These are phyloP conservation scores for Clohesyomyces aquaticus DNA, from an alignment of 495 filamentous ascomycete genomes.

Conservation along the genomic window DNA sequence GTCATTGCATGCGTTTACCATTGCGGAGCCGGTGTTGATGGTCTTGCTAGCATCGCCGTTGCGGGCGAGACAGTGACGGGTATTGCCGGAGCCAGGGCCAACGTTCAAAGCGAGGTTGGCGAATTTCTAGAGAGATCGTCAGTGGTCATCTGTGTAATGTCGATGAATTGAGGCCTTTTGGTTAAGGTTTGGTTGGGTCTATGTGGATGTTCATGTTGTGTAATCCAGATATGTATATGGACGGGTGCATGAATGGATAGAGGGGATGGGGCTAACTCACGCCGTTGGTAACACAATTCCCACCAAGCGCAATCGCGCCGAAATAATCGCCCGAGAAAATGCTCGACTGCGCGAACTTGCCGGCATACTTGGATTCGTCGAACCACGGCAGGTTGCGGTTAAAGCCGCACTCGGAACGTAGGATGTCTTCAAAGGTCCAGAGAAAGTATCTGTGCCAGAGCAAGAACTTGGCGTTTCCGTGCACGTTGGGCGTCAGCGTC, in stretches of 20 bases:
- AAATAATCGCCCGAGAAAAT: conserved; percentile 25
- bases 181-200: too few species aligned
- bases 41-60: conserved; percentile 26
- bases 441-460: conserved; percentile 35
- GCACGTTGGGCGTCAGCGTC: conserved; percentile 27
- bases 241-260: too few species aligned
- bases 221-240: too few species aligned
- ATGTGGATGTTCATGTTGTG: too few species aligned
- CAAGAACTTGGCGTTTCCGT: conserved; percentile 36
- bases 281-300: conserved; percentile 29
- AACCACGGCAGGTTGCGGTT: conserved; percentile 23
- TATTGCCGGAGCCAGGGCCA: conserved; percentile 26
- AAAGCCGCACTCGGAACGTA: conserved; percentile 28
- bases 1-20: conserved; percentile 23
- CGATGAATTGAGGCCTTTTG: too few species aligned
- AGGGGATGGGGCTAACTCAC: too few species aligned
- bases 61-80: conserved; percentile 27
- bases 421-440: conserved; percentile 31
- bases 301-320: conserved; percentile 21
- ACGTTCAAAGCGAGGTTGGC: conserved; percentile 25
- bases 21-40: conserved; percentile 14
- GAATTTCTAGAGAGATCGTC: conserved; percentile 28
- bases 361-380: conserved; percentile 27
- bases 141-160: too few species aligned
- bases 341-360: conserved; percentile 12